These are phyloP conservation scores for Symbiotaphrina buchneri DNA, from an alignment of 495 filamentous ascomycete genomes.

Conservation along the genomic window DNA sequence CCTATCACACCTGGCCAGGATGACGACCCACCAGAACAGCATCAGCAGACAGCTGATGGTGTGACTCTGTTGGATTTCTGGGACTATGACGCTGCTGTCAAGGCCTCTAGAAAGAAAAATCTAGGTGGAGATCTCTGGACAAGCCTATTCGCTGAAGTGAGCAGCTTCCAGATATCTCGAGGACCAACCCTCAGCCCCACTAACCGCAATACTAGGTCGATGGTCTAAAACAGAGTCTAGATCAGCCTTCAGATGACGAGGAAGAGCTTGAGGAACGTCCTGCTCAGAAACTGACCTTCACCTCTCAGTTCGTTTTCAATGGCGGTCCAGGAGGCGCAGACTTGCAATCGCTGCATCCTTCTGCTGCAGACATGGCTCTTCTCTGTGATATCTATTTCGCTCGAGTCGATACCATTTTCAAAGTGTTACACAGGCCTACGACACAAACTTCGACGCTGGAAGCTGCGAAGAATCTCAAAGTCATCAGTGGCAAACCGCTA, in stretches of 20 bases:
- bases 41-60: too few relatives aligned
- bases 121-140: too few relatives aligned
- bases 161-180: too few relatives aligned
- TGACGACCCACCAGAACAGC: too few relatives aligned
- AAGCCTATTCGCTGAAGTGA: too few relatives aligned
- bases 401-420: conserved; percentile 47
- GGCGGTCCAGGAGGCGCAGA: conserved; percentile 10
- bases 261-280: conserved; percentile 20
- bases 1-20: too few relatives aligned
- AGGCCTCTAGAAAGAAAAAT: too few relatives aligned
- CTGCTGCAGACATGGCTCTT: conserved; percentile 8
- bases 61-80: too few relatives aligned
- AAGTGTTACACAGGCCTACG: conserved; percentile 40
- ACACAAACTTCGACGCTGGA: conserved; percentile 21
- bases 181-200: too few relatives aligned
- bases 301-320: conserved; percentile 12
- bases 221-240: conserved; percentile 16
- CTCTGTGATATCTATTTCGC: conserved; percentile 45
- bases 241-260: conserved; percentile 16
- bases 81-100: too few relatives aligned
- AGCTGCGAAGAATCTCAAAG: conserved; percentile 23
- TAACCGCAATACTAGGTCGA: too few relatives aligned
- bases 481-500: conserved; percentile 27
- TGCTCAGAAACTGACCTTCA: too few relatives aligned
- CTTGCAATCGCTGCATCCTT: conserved; percentile 10